Evolutionary conservation across 2,329 filamentous ascomycete genomes (phyloP).

Genomic region (Verticillium zaregamsianum): DNA sequence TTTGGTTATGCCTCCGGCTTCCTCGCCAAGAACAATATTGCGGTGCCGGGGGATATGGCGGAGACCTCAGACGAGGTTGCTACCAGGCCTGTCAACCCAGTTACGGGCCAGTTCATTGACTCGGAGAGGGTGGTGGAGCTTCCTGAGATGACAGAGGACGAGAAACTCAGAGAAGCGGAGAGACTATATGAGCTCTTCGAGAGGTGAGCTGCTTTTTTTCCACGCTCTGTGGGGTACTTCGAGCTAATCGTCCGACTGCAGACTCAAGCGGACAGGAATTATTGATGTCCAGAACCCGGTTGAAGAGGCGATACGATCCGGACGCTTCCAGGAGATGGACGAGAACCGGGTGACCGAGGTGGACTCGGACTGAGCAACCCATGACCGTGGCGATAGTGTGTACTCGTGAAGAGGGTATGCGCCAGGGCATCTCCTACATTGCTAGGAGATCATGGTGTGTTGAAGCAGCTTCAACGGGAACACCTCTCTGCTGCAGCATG

Average conservation of each 20-base stretch:
- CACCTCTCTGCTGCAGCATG: too few relatives aligned
- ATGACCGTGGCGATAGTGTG: not conserved
- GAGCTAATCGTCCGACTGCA: slow-evolving; percentile 17
- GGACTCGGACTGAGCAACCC: slow-evolving; percentile 19
- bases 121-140: slow-evolving; percentile 55
- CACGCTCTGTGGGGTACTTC: too few relatives aligned
- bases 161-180: slow-evolving; percentile 90
- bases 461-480: too few relatives aligned
- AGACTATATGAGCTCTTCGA: slow-evolving; percentile 88
- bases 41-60: slow-evolving; percentile 64
- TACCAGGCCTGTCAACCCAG: slow-evolving; percentile 63
- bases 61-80: slow-evolving; percentile 22
- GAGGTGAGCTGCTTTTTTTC: slow-evolving; percentile 45
- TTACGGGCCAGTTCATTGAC: slow-evolving; percentile 80
- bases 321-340: slow-evolving; percentile 65
- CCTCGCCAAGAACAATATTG: slow-evolving; percentile 77
- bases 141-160: slow-evolving; percentile 80
- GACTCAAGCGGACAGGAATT: slow-evolving; percentile 69
- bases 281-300: slow-evolving; percentile 78
- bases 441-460: too few relatives aligned
- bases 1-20: slow-evolving; percentile 94
- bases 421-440: too few relatives aligned
- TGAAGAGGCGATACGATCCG: slow-evolving; percentile 62
- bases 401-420: not conserved
- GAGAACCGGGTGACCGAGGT: slow-evolving; percentile 46